These are phyloP conservation scores for Acer negundo DNA, from an alignment of 345 rosid species.

Conservation along the genomic window DNA sequence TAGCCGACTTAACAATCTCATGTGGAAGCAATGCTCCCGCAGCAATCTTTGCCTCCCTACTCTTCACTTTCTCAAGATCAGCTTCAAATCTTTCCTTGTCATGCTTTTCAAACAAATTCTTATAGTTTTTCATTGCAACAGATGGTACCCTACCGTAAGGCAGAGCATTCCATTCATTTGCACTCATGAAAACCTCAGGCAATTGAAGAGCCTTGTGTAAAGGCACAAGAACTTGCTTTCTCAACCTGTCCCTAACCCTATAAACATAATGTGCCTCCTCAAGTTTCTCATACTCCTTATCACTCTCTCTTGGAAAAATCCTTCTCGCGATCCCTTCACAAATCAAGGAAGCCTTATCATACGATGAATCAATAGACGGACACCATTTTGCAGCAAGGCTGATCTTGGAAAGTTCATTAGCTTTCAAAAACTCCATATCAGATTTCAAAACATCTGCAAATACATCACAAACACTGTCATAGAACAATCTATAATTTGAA, in stretches of 20 bases:
- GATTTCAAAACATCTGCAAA: conserved; percentile 1
- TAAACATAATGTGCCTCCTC: conserved; percentile 21
- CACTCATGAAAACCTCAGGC: conserved; percentile 22
- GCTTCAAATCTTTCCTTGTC: conserved; percentile 13
- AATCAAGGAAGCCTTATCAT: background rate
- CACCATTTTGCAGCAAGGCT: conserved; percentile 26
- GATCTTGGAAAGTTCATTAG: background rate
- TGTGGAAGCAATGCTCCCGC: conserved; percentile 20
- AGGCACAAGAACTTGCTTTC: conserved; percentile 30
- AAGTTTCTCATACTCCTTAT: conserved; percentile 12
- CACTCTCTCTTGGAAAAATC: conserved; percentile 11
- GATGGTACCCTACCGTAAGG: conserved; percentile 20
- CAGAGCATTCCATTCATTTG: conserved; percentile 11
- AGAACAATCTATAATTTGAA: background rate
- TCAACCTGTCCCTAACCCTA: conserved; percentile 12
- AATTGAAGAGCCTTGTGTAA: conserved; percentile 13
- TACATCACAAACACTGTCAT: background rate
- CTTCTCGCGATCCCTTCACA: conserved; percentile 22
- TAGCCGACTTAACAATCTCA: conserved; percentile 7
- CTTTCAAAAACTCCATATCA: background rate
- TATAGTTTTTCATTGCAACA: conserved; percentile 21
- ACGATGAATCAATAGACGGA: conserved; percentile 17
- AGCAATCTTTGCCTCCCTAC: conserved; percentile 6
- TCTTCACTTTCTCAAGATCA: conserved; percentile 9
- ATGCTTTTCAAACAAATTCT: conserved; percentile 11